These are phyloP conservation scores for Whalleya microplaca DNA, from an alignment of 2,329 filamentous ascomycete species.

Conservation along the genomic window DNA sequence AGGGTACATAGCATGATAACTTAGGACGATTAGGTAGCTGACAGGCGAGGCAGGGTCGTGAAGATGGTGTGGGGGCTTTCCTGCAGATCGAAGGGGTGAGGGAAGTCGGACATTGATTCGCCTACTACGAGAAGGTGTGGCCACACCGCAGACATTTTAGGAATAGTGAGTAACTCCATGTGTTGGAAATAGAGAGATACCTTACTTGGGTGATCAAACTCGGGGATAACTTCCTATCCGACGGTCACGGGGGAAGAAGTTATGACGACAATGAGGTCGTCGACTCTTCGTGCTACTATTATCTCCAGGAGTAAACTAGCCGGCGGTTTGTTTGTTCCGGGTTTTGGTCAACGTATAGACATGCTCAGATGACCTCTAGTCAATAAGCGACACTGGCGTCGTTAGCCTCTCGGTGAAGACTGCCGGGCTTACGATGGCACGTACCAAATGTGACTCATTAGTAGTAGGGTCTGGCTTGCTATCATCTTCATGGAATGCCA, in stretches of 20 bases:
- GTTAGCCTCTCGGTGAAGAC: not conserved
- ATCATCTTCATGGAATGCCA: not conserved
- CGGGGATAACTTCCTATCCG: conserved; percentile 22
- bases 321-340: not conserved
- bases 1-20: not conserved
- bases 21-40: not conserved
- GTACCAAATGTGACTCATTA: not conserved
- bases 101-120: conserved; percentile 16
- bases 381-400: not conserved
- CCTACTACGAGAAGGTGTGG: conserved; percentile 17
- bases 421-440: not conserved
- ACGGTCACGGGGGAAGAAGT: conserved; percentile 7
- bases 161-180: conserved; percentile 18
- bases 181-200: conserved; percentile 13
- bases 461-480: not conserved
- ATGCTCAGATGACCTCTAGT: not conserved
- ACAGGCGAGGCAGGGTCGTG: conserved; percentile 8
- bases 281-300: not conserved
- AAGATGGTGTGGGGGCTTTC: conserved; percentile 22
- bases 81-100: conserved; percentile 17
- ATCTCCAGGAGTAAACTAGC: not conserved
- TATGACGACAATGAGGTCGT: conserved; percentile 4
- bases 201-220: conserved; percentile 15
- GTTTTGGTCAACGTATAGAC: conserved; percentile 2
- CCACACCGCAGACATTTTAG: conserved; percentile 24